phyloP scores from a whole-genome alignment of 305 asterid genomes.

The Fraxinus ornus region DNA sequence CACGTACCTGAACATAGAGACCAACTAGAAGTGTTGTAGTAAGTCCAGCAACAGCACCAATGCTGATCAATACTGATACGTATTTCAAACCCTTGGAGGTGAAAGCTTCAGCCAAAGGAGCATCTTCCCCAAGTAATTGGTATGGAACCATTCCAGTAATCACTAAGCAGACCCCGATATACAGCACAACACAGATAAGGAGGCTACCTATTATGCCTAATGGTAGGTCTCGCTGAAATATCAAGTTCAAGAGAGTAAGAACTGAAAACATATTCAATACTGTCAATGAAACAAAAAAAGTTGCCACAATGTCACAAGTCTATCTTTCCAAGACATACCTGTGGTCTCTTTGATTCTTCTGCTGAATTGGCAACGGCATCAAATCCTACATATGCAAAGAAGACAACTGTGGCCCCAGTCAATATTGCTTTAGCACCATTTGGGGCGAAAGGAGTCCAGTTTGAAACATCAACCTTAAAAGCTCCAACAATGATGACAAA shows the following conservation, averaged over 20 bases:
- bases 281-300: not conserved
- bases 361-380: conserved; percentile 99
- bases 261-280: conserved; percentile 13
- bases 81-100: conserved; percentile 51
- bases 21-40: conserved; percentile 86
- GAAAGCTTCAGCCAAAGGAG: conserved; percentile 93
- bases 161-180: conserved; percentile 82
- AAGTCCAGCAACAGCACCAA: conserved; percentile 67
- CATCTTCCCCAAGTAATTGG: conserved; percentile 79
- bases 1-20: conserved; percentile 79
- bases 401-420: conserved; percentile 94
- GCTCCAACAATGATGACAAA: conserved; percentile 74
- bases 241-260: conserved; percentile 26
- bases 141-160: conserved; percentile 97
- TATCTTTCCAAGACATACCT: conserved; percentile 43
- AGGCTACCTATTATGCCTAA: conserved; percentile 93
- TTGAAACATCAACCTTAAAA: conserved; percentile 75
- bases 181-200: conserved; percentile 61
- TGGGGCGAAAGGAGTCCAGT: conserved; percentile 92
- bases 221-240: conserved; percentile 82
- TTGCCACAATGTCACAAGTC: conserved; percentile 7
- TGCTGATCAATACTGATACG: conserved; percentile 52
- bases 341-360: conserved; percentile 93
- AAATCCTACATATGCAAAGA: conserved; percentile 96
- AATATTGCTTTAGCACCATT: conserved; percentile 62